These are phyloP conservation scores for Pleurotus tuoliensis DNA, from an alignment of 768 basidiomycete species.

Conservation along the genomic window DNA sequence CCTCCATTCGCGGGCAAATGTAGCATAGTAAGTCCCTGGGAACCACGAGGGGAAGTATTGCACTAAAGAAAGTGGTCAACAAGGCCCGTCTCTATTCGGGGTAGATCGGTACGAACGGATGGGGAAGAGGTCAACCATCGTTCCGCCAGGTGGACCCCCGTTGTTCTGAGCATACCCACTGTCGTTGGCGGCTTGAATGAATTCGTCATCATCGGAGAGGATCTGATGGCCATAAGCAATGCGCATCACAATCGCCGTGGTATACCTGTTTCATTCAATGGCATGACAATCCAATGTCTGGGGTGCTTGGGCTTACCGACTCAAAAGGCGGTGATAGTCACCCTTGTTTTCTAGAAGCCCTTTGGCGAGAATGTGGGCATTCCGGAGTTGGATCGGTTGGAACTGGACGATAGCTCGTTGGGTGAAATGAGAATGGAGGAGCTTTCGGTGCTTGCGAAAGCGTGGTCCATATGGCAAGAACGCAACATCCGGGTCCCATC, in stretches of 20 bases:
- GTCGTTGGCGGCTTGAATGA: conserved; percentile 37
- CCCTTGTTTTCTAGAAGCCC: conserved; percentile 29
- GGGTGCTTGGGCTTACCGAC: conserved; percentile 37
- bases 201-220: conserved; percentile 37
- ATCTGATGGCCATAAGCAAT: conserved; percentile 46
- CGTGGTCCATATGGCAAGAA: conserved; percentile 30
- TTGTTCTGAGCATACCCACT: conserved; percentile 41
- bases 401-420: conserved; percentile 32
- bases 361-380: conserved; percentile 35
- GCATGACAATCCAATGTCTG: conserved; percentile 25
- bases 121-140: conserved; percentile 49
- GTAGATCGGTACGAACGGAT: conserved; percentile 25
- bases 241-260: conserved; percentile 42
- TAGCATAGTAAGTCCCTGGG: conserved; percentile 1
- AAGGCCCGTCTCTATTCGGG: not conserved
- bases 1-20: not conserved
- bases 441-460: conserved; percentile 50
- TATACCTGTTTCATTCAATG: conserved; percentile 27
- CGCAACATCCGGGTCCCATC: not conserved
- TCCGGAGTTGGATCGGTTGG: conserved; percentile 38
- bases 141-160: conserved; percentile 41
- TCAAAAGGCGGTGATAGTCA: conserved; percentile 19
- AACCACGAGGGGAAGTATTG: conserved; percentile 6
- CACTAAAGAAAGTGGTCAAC: not conserved
- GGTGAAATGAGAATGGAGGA: conserved; percentile 46